A percentile compares a stretch with the other conserved stretches of the same genome.
phyloP scores from a whole-genome alignment of 2,329 filamentous ascomycete genomes.

The Pyrenophora tritici-repentis region DNA sequence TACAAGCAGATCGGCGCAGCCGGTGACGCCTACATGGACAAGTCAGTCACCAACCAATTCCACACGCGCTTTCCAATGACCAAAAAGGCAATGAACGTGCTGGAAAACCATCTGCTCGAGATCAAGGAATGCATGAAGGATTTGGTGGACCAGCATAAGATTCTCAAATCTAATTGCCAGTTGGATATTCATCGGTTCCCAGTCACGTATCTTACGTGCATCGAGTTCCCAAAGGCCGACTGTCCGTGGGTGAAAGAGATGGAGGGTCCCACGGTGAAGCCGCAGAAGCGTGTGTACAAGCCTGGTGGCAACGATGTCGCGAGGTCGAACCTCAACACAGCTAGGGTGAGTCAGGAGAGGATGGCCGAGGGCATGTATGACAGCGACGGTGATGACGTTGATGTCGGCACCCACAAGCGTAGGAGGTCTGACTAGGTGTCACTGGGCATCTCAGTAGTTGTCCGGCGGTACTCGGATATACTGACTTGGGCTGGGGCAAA shows the following conservation, averaged over 20 bases:
- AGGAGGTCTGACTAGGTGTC: background rate
- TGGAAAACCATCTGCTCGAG: constrained; percentile 49
- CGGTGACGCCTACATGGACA: constrained; percentile 52
- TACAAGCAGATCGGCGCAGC: constrained; percentile 50
- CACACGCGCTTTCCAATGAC: constrained; percentile 52
- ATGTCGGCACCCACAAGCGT: constrained; percentile 5
- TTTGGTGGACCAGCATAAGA: constrained; percentile 42
- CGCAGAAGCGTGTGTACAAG: constrained; percentile 25
- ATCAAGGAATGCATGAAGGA: constrained; percentile 52
- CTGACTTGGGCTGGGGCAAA: background rate
- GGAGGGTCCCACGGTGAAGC: constrained; percentile 1
- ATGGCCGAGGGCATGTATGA: constrained; percentile 7
- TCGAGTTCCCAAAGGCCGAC: constrained; percentile 47
- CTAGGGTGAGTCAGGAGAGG: constrained; percentile 18
- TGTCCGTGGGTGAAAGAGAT: constrained; percentile 47
- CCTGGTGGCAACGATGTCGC: constrained; percentile 38
- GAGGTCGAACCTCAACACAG: constrained; percentile 27
- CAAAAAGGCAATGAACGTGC: constrained; percentile 49
- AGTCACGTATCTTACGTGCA: constrained; percentile 54
- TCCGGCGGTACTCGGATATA: background rate
- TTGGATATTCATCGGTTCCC: constrained; percentile 46
- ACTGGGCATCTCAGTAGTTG: background rate
- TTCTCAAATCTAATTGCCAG: constrained; percentile 49
- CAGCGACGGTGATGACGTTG: constrained; percentile 6
- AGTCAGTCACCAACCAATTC: constrained; percentile 46